phyloP scores from a whole-genome alignment of 345 rosid genomes.

The Eucalyptus pumila region DNA sequence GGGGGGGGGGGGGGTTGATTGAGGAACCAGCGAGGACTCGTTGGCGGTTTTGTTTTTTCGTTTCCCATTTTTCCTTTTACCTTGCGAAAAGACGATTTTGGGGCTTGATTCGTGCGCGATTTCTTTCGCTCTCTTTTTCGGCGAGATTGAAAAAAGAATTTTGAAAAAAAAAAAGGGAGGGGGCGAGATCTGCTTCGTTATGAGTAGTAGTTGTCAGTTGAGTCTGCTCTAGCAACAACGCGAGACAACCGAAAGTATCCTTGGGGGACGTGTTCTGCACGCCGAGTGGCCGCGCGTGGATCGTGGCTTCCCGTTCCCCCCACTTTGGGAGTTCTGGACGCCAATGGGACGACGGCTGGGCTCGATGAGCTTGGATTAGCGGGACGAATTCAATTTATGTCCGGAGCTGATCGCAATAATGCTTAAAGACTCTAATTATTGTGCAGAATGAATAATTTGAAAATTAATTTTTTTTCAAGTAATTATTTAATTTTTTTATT shows the following conservation, averaged over 20 bases:
- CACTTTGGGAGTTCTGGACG: not conserved
- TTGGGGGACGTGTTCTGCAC: not conserved
- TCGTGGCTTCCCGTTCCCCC: not conserved
- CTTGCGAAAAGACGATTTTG: not conserved
- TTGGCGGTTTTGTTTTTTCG: not conserved
- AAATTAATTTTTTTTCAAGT: not conserved
- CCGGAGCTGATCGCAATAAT: not conserved
- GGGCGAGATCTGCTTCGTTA: not conserved
- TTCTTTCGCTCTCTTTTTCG: no score
- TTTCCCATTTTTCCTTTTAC: not conserved
- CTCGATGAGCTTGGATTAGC: not conserved
- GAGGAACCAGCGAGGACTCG: not conserved
- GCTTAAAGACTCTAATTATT: not conserved
- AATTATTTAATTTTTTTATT: not conserved
- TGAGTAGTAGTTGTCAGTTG: not conserved
- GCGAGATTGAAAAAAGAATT: not conserved
- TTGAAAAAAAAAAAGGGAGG: not conserved
- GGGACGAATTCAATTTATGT: not conserved
- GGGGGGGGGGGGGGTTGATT: not conserved
- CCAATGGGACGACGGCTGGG: not conserved
- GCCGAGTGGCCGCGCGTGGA: not conserved
- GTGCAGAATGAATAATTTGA: fast-evolving
- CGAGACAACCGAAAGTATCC: not conserved
- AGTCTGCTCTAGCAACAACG: not conserved
- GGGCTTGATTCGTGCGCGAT: not conserved